These are phyloP conservation scores for Tilletia indica DNA, from an alignment of 1,284 basidiomycete genomes.

Conservation along the genomic window DNA sequence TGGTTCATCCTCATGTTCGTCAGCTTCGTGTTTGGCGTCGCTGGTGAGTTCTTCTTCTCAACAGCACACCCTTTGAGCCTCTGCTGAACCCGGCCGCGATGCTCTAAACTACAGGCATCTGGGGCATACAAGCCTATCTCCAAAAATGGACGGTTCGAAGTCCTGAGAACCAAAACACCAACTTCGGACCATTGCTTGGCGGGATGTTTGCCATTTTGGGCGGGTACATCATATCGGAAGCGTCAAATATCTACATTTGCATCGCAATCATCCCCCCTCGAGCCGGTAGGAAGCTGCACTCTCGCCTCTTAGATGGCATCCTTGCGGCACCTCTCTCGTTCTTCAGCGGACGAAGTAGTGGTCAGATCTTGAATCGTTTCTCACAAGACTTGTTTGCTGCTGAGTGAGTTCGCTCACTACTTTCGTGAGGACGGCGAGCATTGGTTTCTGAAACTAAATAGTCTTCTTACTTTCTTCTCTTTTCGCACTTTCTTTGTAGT, in stretches of 20 bases:
- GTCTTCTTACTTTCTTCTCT: background rate
- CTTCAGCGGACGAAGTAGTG: slow-evolving; percentile 33
- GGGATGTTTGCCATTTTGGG: slow-evolving; percentile 17
- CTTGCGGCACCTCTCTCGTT: slow-evolving; percentile 33
- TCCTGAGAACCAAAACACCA: slow-evolving; percentile 1
- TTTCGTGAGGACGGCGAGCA: background rate
- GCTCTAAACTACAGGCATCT: no score
- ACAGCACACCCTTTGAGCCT: no score
- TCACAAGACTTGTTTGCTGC: slow-evolving; percentile 42
- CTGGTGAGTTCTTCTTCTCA: background rate
- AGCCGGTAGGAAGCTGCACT: slow-evolving; percentile 32
- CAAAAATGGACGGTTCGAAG: slow-evolving; percentile 8
- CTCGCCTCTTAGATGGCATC: slow-evolving; percentile 27
- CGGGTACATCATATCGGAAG: background rate
- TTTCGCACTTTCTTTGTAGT: background rate
- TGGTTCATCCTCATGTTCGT: background rate
- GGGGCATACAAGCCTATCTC: background rate
- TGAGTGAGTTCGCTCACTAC: slow-evolving; percentile 23
- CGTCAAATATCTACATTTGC: slow-evolving; percentile 21
- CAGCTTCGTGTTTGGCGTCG: background rate
- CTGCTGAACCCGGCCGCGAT: no score
- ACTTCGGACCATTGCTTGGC: slow-evolving; percentile 24
- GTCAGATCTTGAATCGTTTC: slow-evolving; percentile 42
- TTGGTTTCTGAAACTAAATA: background rate
- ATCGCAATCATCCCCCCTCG: slow-evolving; percentile 18